Conservation (phyloP, 768 basidiomycete species). For the Boletellus emodensis region DNA sequence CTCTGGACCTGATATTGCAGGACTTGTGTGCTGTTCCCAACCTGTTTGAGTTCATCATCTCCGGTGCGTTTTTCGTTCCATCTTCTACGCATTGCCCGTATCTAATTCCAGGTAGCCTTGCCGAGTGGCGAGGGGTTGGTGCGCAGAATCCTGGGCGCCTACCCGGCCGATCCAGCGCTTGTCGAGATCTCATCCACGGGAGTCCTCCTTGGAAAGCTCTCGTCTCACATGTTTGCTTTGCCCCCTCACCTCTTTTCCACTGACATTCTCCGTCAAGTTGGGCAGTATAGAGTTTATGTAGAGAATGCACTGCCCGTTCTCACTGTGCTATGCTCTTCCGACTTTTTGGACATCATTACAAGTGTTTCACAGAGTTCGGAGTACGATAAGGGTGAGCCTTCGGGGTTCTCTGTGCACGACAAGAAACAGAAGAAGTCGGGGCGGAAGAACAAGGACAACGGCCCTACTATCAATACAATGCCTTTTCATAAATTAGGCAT, state of each 20-base stretch:
- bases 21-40: conserved; percentile 24
- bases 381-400: conserved; percentile 3
- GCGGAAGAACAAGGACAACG: conserved; percentile 14
- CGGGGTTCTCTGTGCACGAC: conserved; percentile 8
- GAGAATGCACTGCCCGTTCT: conserved; percentile 23
- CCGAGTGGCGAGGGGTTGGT: conserved; percentile 10
- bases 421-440: conserved; percentile 30
- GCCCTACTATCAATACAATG: conserved; percentile 19
- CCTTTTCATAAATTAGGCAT: conserved; percentile 31
- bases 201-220: conserved; percentile 26
- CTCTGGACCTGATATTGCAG: conserved; percentile 23
- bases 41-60: conserved; percentile 31
- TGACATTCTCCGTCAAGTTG: conserved; percentile 12
- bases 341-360: conserved; percentile 1
- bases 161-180: conserved; percentile 27
- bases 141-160: conserved; percentile 30
- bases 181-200: conserved; percentile 19
- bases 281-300: conserved; percentile 18
- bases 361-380: conserved; percentile 2
- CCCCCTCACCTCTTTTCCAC: conserved; percentile 15
- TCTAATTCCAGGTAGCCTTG: conserved; percentile 12
- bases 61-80: conserved; percentile 16
- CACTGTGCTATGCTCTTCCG: conserved; percentile 12
- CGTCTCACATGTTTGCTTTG: conserved; percentile 23
- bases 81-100: neutral